Evolutionary conservation across 768 basidiomycete species (phyloP).

Genomic region (Phallus indusiatus): DNA sequence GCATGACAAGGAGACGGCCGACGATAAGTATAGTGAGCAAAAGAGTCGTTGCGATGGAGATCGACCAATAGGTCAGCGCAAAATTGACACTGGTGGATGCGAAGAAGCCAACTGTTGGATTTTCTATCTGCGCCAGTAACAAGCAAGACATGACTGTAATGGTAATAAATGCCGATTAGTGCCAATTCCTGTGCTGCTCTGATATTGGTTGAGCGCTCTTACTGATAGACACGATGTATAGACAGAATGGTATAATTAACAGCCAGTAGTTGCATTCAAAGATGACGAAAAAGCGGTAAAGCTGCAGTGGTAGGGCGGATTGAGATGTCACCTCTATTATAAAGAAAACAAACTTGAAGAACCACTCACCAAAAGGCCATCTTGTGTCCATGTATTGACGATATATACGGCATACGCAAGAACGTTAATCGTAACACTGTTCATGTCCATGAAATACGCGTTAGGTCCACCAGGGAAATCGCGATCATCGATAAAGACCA

Average conservation of each 20-base stretch:
- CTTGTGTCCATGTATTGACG: not conserved
- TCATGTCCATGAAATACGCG: not conserved
- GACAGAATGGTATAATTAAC: conserved; percentile 11
- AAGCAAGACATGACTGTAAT: conserved; percentile 11
- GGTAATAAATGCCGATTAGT: not conserved
- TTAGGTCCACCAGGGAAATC: not conserved
- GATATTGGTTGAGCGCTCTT: not conserved
- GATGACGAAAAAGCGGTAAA: conserved; percentile 10
- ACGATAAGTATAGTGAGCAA: conserved; percentile 25
- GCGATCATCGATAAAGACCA: not conserved
- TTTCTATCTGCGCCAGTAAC: conserved; percentile 11
- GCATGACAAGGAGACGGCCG: conserved; percentile 18
- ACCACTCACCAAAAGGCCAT: not conserved
- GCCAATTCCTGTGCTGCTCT: not conserved
- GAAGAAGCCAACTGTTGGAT: conserved; percentile 12
- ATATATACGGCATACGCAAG: not conserved
- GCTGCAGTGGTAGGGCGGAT: not conserved
- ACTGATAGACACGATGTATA: conserved; percentile 19
- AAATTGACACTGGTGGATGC: not conserved
- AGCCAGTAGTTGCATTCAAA: conserved; percentile 11
- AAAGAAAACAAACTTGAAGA: not conserved
- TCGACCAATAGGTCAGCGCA: conserved; percentile 2
- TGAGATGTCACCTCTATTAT: not conserved
- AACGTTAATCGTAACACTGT: not conserved
- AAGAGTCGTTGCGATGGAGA: conserved; percentile 25